Base-by-base conservation (phyloP, 805 yeast genomes). In the Debaryomyces tyrocola region DNA sequence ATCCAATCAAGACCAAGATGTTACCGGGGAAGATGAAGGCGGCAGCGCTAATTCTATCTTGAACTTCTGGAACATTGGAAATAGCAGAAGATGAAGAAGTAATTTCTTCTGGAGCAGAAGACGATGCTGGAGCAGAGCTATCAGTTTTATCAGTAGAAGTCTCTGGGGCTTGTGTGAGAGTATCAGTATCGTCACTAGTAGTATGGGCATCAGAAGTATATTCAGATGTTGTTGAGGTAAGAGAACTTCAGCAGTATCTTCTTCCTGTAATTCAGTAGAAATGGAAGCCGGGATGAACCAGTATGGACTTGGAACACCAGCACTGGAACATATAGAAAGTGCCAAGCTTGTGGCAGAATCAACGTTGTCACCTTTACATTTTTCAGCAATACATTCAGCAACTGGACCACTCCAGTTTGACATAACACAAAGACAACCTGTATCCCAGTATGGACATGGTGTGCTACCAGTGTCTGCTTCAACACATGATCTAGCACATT, bases 381-480 rank as follows among this genome's bases (percentile, higher is more conserved):
- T 69, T 18, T 52, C 51, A 28, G 62, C 69, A 33, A 76, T 68
- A 65, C 77, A 71, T 44, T 63, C 54, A 41, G 69, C 75, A 28
- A 71, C 66, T 4, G 48, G 49, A 20, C 64, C 63, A 35, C 57
- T 59, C 60, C 66, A 70, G 37, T 52, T 51, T 36, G 71, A 58
- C 67, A 71, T 69, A 37, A 69, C 73, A 66, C 77, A 71, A 45
- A 71, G 64, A 59, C 77, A 71, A 20, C 75, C 77, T 40, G 75
- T 63, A 54, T 71, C 75, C 75, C 75, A 71, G 64, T 69, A 69
- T 40, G 77, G 77, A 49, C 77, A 71, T 40, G 75, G 74, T 14
- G 74, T 67, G 37, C 55, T 50, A 8, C 66, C 64, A 39, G 74
- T 68, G 45, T 62, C 55, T 37, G 53, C 53, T 38, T 45, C 51